Base-by-base conservation (phyloP, 192 early-diverging fungal genomes). In the Rhizoclosmatium globosum region DNA sequence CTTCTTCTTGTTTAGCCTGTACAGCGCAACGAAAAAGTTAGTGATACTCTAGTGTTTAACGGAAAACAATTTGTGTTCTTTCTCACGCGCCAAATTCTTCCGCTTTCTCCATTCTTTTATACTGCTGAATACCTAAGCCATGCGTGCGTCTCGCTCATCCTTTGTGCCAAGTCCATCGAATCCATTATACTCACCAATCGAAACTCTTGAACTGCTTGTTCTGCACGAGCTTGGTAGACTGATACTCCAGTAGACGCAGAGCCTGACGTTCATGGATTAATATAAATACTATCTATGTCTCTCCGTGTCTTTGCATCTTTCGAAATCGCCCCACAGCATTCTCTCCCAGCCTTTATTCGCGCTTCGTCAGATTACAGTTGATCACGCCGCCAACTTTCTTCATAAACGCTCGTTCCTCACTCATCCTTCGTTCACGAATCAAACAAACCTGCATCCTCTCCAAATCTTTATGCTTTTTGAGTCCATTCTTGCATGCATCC, bases 401-500 rank as follows among this genome's bases (percentile, higher is more conserved):
- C 19, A 58, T n/a, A 21, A n/a, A 58, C 57, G 57, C 4, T n/a
- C 19, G 19, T 17, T 41, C 71, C 47, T 57, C 71, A 31, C 57
- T 42, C 71, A 74, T 23, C 31, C 31, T 31, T 31, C 31, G 31
- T 31, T 31, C 31, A 31, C 31, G 0, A 31, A 31, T 76, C 74
- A 13, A 64, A 39, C 60, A 65, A 41, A 31, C 13, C 74, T 19
- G 50, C 56, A 84, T 60, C 68, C 67, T 42, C 38, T 87, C 86
- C 19, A 87, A 66, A 3, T 39, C 68, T 64, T 71, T n/a, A 4
- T 79, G 15, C 68, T 73, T 75, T 59, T 83, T 82, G 50, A 79
- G 77, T 2, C 81, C 85, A 2, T 45, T 57, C 79, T 85, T 85
- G 59, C 84, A 85, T 9, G 82, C 79, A 19, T 50, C 59, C 56